phyloP scores from a whole-genome alignment of 768 basidiomycete genomes.

The Aureoboletus auriporus region DNA sequence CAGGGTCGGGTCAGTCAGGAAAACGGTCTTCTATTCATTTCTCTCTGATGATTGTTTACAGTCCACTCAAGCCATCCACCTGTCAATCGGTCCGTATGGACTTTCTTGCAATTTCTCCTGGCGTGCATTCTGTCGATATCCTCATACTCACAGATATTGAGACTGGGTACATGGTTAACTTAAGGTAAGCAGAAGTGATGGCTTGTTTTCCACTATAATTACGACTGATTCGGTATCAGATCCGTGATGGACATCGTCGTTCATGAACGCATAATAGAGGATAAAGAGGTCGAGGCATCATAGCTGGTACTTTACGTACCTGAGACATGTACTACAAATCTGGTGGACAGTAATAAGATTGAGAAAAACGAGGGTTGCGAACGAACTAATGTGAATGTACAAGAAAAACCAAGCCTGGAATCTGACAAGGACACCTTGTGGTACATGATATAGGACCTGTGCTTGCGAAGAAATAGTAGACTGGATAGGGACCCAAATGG shows the following conservation, averaged over 20 bases:
- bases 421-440: slow-evolving; percentile 12
- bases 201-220: too few relatives aligned
- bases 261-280: slow-evolving; percentile 41
- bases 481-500: neutral
- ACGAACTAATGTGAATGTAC: slow-evolving; percentile 20
- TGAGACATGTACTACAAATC: slow-evolving; percentile 5
- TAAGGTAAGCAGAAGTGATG: slow-evolving; percentile 48
- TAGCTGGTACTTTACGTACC: slow-evolving; percentile 14
- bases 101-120: slow-evolving; percentile 75
- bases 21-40: neutral
- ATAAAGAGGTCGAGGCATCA: slow-evolving; percentile 2
- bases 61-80: slow-evolving; percentile 74
- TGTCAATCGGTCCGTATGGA: slow-evolving; percentile 87
- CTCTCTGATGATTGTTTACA: slow-evolving; percentile 26
- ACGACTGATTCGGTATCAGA: slow-evolving; percentile 31
- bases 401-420: slow-evolving; percentile 14
- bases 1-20: slow-evolving; percentile 63
- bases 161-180: slow-evolving; percentile 65
- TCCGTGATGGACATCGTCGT: slow-evolving; percentile 75
- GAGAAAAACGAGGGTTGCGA: slow-evolving; percentile 6
- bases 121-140: slow-evolving; percentile 71
- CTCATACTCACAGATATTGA: slow-evolving; percentile 74
- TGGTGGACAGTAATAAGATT: slow-evolving; percentile 1
- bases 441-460: slow-evolving; percentile 16
- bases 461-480: slow-evolving; percentile 5